phyloP scores from a whole-genome alignment of 305 asterid species.

The Fraxinus nigra region DNA sequence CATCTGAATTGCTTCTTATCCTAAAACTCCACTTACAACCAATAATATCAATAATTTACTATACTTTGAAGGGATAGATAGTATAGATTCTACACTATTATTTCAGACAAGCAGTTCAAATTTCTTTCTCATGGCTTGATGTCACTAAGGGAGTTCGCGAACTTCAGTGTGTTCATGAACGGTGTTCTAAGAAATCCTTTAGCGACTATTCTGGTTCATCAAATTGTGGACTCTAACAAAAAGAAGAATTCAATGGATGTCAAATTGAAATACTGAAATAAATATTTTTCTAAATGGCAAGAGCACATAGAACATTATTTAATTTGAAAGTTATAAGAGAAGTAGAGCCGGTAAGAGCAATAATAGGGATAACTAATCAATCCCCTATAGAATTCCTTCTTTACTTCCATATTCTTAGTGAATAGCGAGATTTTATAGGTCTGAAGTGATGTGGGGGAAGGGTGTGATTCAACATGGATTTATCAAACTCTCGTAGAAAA shows the following conservation, averaged over 20 bases:
- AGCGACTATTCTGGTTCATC: background rate
- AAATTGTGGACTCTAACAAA: background rate
- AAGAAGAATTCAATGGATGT: background rate
- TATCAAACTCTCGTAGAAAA: background rate
- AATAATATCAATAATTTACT: background rate
- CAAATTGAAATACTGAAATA: background rate
- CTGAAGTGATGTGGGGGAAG: background rate
- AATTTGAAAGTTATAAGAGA: background rate
- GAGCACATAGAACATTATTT: background rate
- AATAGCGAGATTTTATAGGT: background rate
- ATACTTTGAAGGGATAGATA: background rate
- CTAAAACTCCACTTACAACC: background rate
- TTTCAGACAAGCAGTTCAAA: background rate
- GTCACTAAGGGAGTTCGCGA: background rate
- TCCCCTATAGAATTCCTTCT: background rate
- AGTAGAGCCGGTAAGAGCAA: background rate
- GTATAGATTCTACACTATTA: background rate
- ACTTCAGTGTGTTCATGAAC: background rate
- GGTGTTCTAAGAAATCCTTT: background rate
- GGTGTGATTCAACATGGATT: background rate
- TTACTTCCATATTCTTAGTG: background rate
- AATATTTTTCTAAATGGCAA: background rate
- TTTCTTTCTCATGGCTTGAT: background rate
- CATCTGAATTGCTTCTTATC: background rate
- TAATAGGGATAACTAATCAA: background rate